Evolutionary conservation across 208 protist species (phyloP), one percentile per base, ranked within the genome.

Genomic region (Polymyxa betae): DNA sequence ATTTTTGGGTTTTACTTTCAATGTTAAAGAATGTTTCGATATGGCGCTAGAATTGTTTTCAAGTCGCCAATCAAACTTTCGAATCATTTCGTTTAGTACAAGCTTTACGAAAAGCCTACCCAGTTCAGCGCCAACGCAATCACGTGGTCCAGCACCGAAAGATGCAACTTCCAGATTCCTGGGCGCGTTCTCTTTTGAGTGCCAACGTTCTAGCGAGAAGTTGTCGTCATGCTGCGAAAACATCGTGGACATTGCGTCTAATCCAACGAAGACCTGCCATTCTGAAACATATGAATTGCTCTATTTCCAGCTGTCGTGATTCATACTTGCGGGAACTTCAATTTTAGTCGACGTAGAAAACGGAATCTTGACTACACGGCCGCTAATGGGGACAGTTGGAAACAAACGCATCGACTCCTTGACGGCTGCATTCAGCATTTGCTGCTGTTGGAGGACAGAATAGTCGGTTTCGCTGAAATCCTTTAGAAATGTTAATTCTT

Each of bases 351-450:
- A 40, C 5, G 72, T 82, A 5, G n/a, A 16, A 35, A 82, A 82
- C n/a, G 72, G 10, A 38, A 38, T 43, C 12, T 35, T 82, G 16
- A 12, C n/a, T 5, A 82, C 72, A 12, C 72, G 72, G 16, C 72
- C 72, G 35, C 16, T n/a, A 43, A 82, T 43, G 16, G 72, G 72
- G 16, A n/a, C 5, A 12, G 72, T 82, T 12, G 35, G n/a, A 82
- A 82, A 82, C 72, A 82, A n/a, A 82, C 72, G 72, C 72, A 82
- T 82, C 35, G 35, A 45, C n/a, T 82, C 72, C 72, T 82, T 82
- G 72, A 82, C n/a, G n/a, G 72, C n/a, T 5, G 16, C 12, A 43
- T 82, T 12, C n/a, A 43, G 72, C 35, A 35, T 12, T 5, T 45
- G 10, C 5, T 35, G 72, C 10, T 38, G 16, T 82, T 82, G n/a